Evolutionary conservation across 441 rosid species (phyloP).

Genomic region (Erodium texanum): DNA sequence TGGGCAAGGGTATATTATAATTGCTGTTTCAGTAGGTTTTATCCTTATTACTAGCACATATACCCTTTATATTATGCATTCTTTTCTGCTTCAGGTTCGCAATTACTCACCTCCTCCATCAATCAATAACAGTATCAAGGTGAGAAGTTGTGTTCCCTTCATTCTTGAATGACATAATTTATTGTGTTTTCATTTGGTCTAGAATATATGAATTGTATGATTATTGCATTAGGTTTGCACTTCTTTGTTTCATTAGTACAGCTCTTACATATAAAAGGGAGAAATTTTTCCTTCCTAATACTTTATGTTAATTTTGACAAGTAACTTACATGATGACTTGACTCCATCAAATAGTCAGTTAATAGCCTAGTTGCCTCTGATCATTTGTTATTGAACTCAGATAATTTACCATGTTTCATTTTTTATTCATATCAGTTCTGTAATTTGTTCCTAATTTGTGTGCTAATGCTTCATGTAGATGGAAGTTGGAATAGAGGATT

Average conservation of each 20-base stretch:
- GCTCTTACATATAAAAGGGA: neutral
- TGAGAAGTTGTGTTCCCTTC: slow-evolving; percentile 15
- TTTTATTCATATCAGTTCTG: slow-evolving; percentile 5
- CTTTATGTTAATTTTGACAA: too few species aligned
- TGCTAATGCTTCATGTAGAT: slow-evolving; percentile 37
- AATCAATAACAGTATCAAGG: slow-evolving; percentile 90
- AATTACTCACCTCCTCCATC: slow-evolving; percentile 71
- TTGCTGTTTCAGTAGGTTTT: neutral
- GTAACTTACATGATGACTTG: too few species aligned
- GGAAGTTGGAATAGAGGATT: slow-evolving; percentile 99
- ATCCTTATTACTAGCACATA: neutral
- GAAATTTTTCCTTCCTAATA: neutral
- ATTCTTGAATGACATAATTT: too few species aligned
- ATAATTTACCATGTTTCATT: neutral
- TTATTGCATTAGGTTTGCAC: too few species aligned
- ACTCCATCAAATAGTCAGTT: too few species aligned
- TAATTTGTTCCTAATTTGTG: neutral
- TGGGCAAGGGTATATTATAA: neutral
- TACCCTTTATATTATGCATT: neutral
- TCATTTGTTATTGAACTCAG: too few species aligned
- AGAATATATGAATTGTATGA: too few species aligned
- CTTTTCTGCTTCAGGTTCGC: slow-evolving; percentile 47
- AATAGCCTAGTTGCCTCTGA: too few species aligned
- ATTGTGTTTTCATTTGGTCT: too few species aligned
- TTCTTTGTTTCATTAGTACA: too few species aligned